Evolutionary conservation across 352 stramenopile genomes (phyloP), one percentile per base, ranked within the genome.

Genomic region (Phytophthora fragariae): DNA sequence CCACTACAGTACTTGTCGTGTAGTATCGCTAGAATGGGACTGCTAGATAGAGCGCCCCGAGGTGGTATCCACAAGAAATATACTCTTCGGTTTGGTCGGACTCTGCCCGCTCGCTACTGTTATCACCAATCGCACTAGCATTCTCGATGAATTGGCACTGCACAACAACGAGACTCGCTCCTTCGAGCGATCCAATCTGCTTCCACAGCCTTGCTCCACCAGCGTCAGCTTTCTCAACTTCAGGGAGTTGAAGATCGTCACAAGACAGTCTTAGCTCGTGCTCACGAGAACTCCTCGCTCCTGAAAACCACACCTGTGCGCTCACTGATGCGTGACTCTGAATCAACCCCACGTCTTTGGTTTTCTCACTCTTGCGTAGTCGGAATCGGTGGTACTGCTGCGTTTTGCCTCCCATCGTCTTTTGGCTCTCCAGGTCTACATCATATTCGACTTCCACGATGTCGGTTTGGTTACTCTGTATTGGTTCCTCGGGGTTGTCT

Each of bases 161-260:
- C n/a, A 95, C 77, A 21, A 95, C 82, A 19, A 91, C 78, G 11
- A 79, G 78, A 50, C 79, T 91, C 19, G 72, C 72, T 46, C 94
- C 83, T 39, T 92, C 76, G 5, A 94, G 67, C 33, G 84, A 92
- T 17, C 88, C 86, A 27, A 94, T 83, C 62, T 93, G 88, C 64
- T 84, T 92, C 88, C 88, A 94, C 7, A 90, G 12, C 70, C 92
- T 92, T 9, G 27, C 12, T 15, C 69, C 61, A 14, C 39, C 29
- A 27, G 57, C 58, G 27, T 59, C 50, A 12, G 9, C 14, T 6
- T 68, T 8, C 29, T 67, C 54, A 0, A 61, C 41, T 56, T 77
- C 60, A 31, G 84, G 84, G 0, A 93, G 75, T 11, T 85, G 56
- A 6, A 93, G 66, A 27, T 86, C 73, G 0, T 78, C 63, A 67